A percentile compares a stretch with the other conserved stretches of the same genome.
Evolutionary conservation across 164 flowering plant genomes (phyloP).

Genomic region (Vitis labrusca): DNA sequence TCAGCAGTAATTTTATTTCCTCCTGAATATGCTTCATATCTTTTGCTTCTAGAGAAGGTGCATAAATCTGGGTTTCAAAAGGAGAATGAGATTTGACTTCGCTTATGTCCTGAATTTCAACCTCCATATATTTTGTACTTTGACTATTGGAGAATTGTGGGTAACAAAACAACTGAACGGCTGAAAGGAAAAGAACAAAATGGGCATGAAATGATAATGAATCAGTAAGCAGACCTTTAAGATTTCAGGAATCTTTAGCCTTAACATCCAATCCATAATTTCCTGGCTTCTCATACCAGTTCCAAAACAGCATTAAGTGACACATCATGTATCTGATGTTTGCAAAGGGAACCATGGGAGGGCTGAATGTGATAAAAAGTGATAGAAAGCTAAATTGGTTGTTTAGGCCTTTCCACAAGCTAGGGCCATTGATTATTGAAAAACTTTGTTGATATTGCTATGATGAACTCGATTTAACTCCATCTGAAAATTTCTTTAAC

Average conservation of each 20-base stretch:
- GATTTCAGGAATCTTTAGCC: conserved; percentile 4
- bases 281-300: conserved; percentile 18
- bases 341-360: background rate
- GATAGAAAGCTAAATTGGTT: no score
- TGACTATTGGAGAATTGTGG: background rate
- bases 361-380: no score
- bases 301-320: conserved; percentile 7
- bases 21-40: background rate
- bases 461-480: no score
- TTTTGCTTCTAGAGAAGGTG: no score
- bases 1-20: background rate
- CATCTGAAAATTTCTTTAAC: no score
- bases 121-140: background rate
- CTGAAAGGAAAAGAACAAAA: conserved; percentile 17
- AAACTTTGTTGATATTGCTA: no score
- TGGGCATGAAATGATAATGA: conserved; percentile 12
- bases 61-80: no score
- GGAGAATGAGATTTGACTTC: background rate
- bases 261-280: conserved; percentile 20
- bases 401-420: no score
- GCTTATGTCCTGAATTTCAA: conserved; percentile 2
- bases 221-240: conserved; percentile 1
- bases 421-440: no score
- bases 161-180: conserved; percentile 18
- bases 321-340: background rate